A percentile compares a stretch with the other conserved stretches of the same genome.
Evolutionary conservation across 495 filamentous ascomycete genomes (phyloP).

Genomic region (Xylaria acuta): DNA sequence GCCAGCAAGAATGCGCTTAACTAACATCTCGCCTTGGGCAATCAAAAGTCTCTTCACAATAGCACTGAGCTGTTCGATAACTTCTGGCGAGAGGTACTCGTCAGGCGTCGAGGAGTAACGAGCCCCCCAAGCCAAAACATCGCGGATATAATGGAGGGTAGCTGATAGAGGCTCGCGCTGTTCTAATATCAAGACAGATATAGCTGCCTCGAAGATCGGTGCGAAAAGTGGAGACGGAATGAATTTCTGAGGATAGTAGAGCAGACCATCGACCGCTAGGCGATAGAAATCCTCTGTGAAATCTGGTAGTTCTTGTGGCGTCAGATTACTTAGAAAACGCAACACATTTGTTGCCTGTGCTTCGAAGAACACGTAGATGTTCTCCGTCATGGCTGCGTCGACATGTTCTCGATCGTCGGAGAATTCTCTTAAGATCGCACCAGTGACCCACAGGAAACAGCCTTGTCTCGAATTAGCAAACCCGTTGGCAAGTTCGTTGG

Average conservation of each 20-base stretch:
- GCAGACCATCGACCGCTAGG: constrained; percentile 83
- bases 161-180: constrained; percentile 90
- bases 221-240: constrained; percentile 78
- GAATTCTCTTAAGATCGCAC: constrained; percentile 93
- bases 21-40: constrained; percentile 75
- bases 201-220: constrained; percentile 84
- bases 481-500: constrained; percentile 81
- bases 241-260: constrained; percentile 86
- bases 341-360: constrained; percentile 88
- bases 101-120: constrained; percentile 73
- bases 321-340: constrained; percentile 82
- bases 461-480: constrained; percentile 89
- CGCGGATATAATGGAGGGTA: constrained; percentile 90
- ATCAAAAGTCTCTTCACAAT: constrained; percentile 75
- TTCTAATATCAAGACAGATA: constrained; percentile 83
- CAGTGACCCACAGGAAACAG: constrained; percentile 97
- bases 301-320: constrained; percentile 88
- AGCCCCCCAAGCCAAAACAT: constrained; percentile 88
- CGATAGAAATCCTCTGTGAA: constrained; percentile 99
- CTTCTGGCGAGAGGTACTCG: constrained; percentile 60
- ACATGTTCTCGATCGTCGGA: constrained; percentile 85
- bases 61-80: constrained; percentile 63
- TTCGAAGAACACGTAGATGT: constrained; percentile 94
- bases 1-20: constrained; percentile 86
- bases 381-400: constrained; percentile 79